Conservation (phyloP, 176 grass and related monocot species). For the Phyllostachys edulis region DNA sequence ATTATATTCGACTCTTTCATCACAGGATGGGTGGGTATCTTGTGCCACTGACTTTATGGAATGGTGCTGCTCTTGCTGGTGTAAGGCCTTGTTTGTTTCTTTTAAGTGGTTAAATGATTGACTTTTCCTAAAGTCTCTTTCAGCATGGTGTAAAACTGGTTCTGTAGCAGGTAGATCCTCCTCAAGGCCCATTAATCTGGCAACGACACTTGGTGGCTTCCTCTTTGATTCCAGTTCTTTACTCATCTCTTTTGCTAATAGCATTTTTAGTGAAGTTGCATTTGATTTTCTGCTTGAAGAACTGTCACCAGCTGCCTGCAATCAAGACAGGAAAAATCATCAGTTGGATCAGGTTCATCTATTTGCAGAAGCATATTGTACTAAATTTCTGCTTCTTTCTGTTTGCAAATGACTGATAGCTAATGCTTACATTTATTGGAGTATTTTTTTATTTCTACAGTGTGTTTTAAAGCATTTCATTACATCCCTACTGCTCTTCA, state of each 20-base stretch:
- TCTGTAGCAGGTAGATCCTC: slow-evolving; percentile 59
- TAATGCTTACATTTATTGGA: neutral
- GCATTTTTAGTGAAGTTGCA: slow-evolving; percentile 72
- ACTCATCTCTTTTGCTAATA: slow-evolving; percentile 82
- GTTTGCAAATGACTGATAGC: slow-evolving; percentile 25
- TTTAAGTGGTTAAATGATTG: slow-evolving; percentile 16
- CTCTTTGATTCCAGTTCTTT: slow-evolving; percentile 55
- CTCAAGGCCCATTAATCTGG: slow-evolving; percentile 91
- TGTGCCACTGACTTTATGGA: slow-evolving; percentile 24
- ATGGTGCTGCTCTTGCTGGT: slow-evolving; percentile 17
- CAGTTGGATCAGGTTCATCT: neutral
- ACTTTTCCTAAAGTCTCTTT: slow-evolving; percentile 2
- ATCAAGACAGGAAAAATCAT: slow-evolving; percentile 17
- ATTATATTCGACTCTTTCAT: slow-evolving; percentile 51
- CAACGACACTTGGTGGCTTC: slow-evolving; percentile 59
- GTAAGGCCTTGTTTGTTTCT: slow-evolving; percentile 12
- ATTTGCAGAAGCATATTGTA: slow-evolving; percentile 12
- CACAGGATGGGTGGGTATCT: slow-evolving; percentile 28
- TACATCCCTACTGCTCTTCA: neutral
- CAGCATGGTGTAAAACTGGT: slow-evolving; percentile 26
- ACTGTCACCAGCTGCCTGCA: slow-evolving; percentile 17
- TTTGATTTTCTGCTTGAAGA: slow-evolving; percentile 50
- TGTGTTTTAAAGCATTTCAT: neutral
- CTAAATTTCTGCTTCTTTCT: neutral
- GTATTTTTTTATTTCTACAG: slow-evolving; percentile 14